Percentiles rank a stretch among this genome's conserved stretches.
Evolutionary conservation across 805 yeast genomes (phyloP).

Genomic region (Pichia heedii): DNA sequence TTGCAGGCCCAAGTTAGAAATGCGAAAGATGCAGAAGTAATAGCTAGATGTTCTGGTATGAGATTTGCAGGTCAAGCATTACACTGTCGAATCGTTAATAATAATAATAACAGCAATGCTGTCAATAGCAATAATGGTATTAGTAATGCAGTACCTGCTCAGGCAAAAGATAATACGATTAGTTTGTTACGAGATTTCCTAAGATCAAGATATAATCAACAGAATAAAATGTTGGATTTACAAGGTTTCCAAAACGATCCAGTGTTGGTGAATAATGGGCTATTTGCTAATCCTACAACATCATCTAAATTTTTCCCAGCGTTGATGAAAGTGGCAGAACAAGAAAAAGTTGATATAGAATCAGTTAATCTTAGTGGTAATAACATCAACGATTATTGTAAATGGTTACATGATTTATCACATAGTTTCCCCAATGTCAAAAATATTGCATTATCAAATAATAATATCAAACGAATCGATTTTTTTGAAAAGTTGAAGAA

Average conservation of each 20-base stretch:
- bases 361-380: constrained; percentile 66
- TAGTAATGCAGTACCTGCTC: not conserved
- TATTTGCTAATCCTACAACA: constrained; percentile 36
- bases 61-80: constrained; percentile 70
- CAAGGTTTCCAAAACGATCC: constrained; percentile 57
- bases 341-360: constrained; percentile 44
- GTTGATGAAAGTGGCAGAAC: constrained; percentile 67
- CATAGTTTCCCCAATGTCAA: constrained; percentile 64
- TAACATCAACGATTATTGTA: constrained; percentile 49
- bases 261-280: constrained; percentile 47
- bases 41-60: constrained; percentile 63
- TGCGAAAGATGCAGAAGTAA: constrained; percentile 46
- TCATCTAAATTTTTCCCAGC: constrained; percentile 84
- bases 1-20: constrained; percentile 51
- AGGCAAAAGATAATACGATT: constrained; percentile 34
- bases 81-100: constrained; percentile 35
- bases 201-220: constrained; percentile 56
- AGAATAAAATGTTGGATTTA: constrained; percentile 58
- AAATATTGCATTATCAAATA: constrained; percentile 75
- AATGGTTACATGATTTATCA: constrained; percentile 53
- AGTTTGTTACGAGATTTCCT: constrained; percentile 55
- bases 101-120: constrained; percentile 6
- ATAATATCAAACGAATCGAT: constrained; percentile 50
- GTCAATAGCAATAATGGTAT: too few relatives aligned
- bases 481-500: constrained; percentile 67